Percentiles rank a stretch among this genome's conserved stretches.
phyloP scores from a whole-genome alignment of 805 yeast genomes.

The Wickerhamiella siamensis region DNA sequence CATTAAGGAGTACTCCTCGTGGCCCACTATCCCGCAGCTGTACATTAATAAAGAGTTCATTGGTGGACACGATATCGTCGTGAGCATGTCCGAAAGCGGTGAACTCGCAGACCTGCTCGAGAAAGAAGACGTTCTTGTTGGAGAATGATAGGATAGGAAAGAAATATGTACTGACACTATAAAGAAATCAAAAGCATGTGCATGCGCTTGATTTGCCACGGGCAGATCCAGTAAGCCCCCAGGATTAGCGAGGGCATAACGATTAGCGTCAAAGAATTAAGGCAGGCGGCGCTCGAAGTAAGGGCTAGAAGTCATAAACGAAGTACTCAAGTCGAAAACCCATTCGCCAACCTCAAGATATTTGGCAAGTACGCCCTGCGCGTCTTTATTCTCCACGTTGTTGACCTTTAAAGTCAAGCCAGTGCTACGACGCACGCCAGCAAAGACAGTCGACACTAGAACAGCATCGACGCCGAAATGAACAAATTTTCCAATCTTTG shows the following conservation, averaged over 20 bases:
- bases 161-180: too few species aligned
- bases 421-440: conserved; percentile 73
- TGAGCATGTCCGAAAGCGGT: conserved; percentile 76
- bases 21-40: conserved; percentile 98
- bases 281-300: conserved; percentile 40
- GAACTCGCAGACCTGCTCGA: conserved; percentile 78
- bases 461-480: conserved; percentile 71
- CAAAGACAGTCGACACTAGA: conserved; percentile 63
- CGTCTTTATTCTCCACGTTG: conserved; percentile 35
- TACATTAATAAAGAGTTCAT: conserved; percentile 79
- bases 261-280: conserved; percentile 2
- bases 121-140: conserved; percentile 60
- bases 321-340: conserved; percentile 56
- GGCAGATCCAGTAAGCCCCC: too few species aligned
- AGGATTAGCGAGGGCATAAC: too few species aligned
- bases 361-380: conserved; percentile 32
- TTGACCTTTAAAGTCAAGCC: conserved; percentile 49
- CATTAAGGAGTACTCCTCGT: conserved; percentile 82
- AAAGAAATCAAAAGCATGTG: too few species aligned
- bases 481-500: conserved; percentile 44
- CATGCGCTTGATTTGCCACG: too few species aligned
- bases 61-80: conserved; percentile 95
- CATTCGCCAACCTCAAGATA: conserved; percentile 81
- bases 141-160: conserved; percentile 43
- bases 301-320: conserved; percentile 53